phyloP scores from a whole-genome alignment of 345 rosid genomes.

The Citrus australasica region DNA sequence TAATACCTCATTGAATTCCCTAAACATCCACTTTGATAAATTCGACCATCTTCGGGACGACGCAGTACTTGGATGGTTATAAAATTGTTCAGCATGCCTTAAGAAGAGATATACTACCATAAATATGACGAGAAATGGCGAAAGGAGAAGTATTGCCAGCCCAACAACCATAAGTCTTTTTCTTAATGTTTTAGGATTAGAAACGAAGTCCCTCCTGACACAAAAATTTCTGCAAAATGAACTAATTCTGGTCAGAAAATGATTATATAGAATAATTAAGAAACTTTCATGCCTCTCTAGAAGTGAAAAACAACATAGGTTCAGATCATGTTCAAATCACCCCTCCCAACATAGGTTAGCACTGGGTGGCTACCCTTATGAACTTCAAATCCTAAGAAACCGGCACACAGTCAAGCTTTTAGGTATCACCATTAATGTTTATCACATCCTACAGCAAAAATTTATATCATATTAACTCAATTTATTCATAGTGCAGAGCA shows the following conservation, averaged over 20 bases:
- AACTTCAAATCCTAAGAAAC: neutral
- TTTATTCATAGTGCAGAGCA: neutral
- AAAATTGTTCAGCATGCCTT: slow-evolving; percentile 97
- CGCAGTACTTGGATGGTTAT: slow-evolving; percentile 96
- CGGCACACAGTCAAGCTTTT: neutral
- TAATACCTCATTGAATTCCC: slow-evolving; percentile 95
- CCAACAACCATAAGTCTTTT: slow-evolving; percentile 90
- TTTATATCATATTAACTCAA: neutral
- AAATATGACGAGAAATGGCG: slow-evolving; percentile 95
- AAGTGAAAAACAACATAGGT: neutral
- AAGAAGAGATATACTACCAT: slow-evolving; percentile 93
- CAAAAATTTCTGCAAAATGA: slow-evolving; percentile 76
- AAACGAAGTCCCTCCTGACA: slow-evolving; percentile 80
- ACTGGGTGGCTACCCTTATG: neutral
- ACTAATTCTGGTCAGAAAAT: slow-evolving; percentile 31
- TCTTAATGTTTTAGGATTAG: slow-evolving; percentile 73
- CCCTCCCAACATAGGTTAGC: neutral
- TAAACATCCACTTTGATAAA: slow-evolving; percentile 89
- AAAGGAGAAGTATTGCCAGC: slow-evolving; percentile 78
- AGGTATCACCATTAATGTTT: neutral
- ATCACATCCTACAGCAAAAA: neutral
- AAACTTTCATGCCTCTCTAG: slow-evolving; percentile 4
- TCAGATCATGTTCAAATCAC: neutral
- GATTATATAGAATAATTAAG: slow-evolving; percentile 5
- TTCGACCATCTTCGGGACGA: slow-evolving; percentile 98